Percentiles rank a stretch among this genome's conserved stretches.
phyloP scores from a whole-genome alignment of 371 early-diverging fungal species.

The Fennellomyces sp. region DNA sequence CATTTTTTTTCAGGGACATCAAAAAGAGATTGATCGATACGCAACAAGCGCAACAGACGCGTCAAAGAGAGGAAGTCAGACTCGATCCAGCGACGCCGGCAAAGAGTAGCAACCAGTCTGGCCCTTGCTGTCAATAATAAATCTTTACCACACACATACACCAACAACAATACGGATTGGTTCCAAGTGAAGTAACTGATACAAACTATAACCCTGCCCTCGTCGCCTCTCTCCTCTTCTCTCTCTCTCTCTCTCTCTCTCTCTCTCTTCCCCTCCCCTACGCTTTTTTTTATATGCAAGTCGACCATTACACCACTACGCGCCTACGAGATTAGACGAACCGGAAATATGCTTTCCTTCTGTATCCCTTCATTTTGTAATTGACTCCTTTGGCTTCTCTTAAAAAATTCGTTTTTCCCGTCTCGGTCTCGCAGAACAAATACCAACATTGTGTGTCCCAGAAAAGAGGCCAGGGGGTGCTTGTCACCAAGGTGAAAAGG shows the following conservation, averaged over 20 bases:
- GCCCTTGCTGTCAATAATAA: constrained; percentile 27
- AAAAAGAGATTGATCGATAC: constrained; percentile 57
- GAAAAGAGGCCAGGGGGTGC: background rate
- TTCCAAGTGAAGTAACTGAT: too few species aligned
- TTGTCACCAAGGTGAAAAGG: too few species aligned
- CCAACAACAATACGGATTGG: too few species aligned
- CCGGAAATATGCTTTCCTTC: background rate
- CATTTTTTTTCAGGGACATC: constrained; percentile 36
- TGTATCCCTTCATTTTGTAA: constrained; percentile 1
- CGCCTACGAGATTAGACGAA: background rate
- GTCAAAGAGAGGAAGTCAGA: constrained; percentile 50
- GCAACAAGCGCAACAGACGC: constrained; percentile 51
- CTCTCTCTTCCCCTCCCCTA: background rate
- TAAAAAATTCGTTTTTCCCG: background rate
- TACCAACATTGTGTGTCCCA: too few species aligned
- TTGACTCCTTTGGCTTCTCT: constrained; percentile 1
- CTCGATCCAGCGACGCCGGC: constrained; percentile 33
- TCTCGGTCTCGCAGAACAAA: too few species aligned
- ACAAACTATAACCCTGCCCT: background rate
- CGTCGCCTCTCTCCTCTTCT: background rate
- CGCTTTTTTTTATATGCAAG: background rate
- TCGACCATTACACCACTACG: too few species aligned
- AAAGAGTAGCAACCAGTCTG: constrained; percentile 23
- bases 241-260: constrained; percentile 6
- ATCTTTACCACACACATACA: background rate